Evolutionary conservation across 768 basidiomycete genomes (phyloP), one percentile per base, ranked within the genome.

Genomic region (Suillus plorans): DNA sequence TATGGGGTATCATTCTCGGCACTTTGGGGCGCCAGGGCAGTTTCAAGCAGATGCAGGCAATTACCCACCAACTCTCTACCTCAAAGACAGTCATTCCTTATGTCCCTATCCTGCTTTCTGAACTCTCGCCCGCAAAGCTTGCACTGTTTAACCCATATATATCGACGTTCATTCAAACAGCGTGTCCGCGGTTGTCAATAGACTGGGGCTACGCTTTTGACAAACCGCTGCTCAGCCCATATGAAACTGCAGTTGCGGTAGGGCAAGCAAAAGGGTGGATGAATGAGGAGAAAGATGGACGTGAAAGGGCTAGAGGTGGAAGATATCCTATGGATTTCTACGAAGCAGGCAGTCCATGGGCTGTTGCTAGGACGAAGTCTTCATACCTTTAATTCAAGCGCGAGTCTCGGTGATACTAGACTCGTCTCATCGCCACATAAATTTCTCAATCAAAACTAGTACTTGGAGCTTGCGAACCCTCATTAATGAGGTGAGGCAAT

Each of bases 191-290:
- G 31, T 80, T 99, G 61, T 95, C 94, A 20, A 99, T 99, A 64
- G 97, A 99, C 73, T 99, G 97, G 97, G 97, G 97, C 4, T 96
- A 96, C 72, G 97, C 97, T 1, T 99, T 99, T 78, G 82, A 89
- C 62, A 81, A 85, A 25, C 97, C 97, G 3, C 80, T 99, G 58
- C 78, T 99, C 42, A 95, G 89, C 70, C 95, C 97, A 1, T 99
- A 98, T 73, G 97, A 99, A 77, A 90, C 92, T 0, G 87, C 89
- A 5, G 92, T 99, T 2, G 95, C 89, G 13, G 81, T 97, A 2
- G 93, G 77, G 37, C 67, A 56, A 62, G 65, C 92, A 1, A 82
- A 83, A 60, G 87, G 90, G 34, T 95, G 94, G 95, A 84, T 84
- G 76, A 79, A 81, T 22, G 72, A 76, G 60, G 67, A 42, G 14